Conservation (phyloP, 305 asterid genomes). For the Solanum hybrid region DNA sequence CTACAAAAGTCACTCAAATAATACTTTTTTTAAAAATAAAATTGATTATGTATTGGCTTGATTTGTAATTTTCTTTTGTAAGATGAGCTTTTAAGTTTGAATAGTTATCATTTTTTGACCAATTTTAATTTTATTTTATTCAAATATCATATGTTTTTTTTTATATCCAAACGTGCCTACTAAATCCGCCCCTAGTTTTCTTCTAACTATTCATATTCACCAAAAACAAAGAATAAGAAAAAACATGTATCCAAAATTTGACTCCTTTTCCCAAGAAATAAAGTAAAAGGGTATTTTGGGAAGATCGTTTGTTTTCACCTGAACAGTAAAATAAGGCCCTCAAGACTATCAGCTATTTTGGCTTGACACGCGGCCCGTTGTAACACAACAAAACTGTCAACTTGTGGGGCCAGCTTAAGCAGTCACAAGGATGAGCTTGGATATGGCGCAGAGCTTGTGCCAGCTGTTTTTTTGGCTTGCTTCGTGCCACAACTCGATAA, state of each 20-base stretch:
- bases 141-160: not conserved
- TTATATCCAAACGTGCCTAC: not conserved
- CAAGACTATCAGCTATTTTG: not conserved
- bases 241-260: not conserved
- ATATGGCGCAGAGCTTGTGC: constrained; percentile 20
- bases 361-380: constrained; percentile 23
- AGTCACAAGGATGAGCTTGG: constrained; percentile 25
- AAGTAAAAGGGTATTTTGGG: not conserved
- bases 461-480: constrained; percentile 24
- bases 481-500: constrained; percentile 12
- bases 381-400: not conserved
- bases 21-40: no score
- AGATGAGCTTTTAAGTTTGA: not conserved
- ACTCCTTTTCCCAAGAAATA: not conserved
- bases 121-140: not conserved
- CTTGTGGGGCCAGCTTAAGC: constrained; percentile 9
- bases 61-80: not conserved
- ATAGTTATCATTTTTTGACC: not conserved
- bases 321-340: not conserved
- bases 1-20: not conserved
- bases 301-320: not conserved
- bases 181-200: not conserved
- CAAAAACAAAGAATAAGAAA: not conserved
- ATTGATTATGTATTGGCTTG: not conserved
- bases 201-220: not conserved